These are phyloP conservation scores for Calocybe gambosa DNA, from an alignment of 1,284 basidiomycete species.

Conservation along the genomic window DNA sequence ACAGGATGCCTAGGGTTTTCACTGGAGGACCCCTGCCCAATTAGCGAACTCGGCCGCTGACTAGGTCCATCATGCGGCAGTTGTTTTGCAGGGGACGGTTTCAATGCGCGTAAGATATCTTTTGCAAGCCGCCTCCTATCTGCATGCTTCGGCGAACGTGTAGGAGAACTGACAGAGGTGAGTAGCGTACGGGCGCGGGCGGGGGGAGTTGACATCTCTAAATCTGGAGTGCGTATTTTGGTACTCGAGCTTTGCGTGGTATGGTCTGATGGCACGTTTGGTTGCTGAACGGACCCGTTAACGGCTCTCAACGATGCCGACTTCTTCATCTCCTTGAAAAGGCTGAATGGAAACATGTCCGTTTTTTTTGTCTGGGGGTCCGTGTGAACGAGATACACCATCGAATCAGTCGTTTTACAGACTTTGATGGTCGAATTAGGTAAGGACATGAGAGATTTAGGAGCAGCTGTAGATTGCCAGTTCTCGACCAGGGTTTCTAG, in stretches of 20 bases:
- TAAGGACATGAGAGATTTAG: slow-evolving; percentile 6
- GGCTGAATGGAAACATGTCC: neutral
- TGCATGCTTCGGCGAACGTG: slow-evolving; percentile 18
- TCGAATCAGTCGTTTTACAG: slow-evolving; percentile 7
- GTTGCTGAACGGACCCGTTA: neutral
- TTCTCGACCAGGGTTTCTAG: neutral
- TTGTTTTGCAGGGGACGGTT: slow-evolving; percentile 7
- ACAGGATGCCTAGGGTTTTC: neutral
- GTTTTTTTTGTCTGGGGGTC: neutral
- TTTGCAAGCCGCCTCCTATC: slow-evolving; percentile 32
- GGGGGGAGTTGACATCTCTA: neutral
- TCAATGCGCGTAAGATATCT: slow-evolving; percentile 32
- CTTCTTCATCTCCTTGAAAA: neutral
- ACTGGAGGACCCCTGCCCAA: slow-evolving; percentile 6
- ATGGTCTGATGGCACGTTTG: neutral
- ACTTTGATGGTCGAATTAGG: slow-evolving; percentile 7
- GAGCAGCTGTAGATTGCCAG: slow-evolving; percentile 4
- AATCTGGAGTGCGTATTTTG: neutral
- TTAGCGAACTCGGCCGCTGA: slow-evolving; percentile 13
- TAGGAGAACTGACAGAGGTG: neutral
- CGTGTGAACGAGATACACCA: slow-evolving; percentile 6
- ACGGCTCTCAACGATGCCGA: neutral
- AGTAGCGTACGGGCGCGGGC: neutral
- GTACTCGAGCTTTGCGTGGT: neutral
- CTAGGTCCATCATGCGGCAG: slow-evolving; percentile 5